phyloP scores from a whole-genome alignment of 257 asterid genomes.

The Solanum medicagineum region DNA sequence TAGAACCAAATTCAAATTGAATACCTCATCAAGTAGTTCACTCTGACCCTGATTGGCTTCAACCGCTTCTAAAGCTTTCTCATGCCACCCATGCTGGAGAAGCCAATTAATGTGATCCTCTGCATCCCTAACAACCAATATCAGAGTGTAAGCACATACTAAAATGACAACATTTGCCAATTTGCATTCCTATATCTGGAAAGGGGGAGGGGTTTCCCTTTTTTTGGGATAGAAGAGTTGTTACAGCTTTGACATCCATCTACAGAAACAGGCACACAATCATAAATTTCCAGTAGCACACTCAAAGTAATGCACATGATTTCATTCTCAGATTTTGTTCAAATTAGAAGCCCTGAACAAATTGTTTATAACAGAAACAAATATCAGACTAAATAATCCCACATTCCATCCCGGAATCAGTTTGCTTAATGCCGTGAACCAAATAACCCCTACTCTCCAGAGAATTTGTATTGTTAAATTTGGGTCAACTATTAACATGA shows the following conservation, averaged over 20 bases:
- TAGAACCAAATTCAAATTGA: neutral
- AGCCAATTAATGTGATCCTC: conserved; percentile 99
- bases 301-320: neutral
- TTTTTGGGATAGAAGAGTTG: neutral
- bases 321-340: neutral
- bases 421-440: neutral
- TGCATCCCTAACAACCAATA: conserved; percentile 63
- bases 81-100: conserved; percentile 91
- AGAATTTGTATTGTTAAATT: neutral
- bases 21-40: conserved; percentile 95
- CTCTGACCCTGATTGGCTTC: conserved; percentile 95
- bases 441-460: neutral
- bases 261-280: neutral
- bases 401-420: too few relatives aligned
- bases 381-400: too few relatives aligned
- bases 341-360: neutral
- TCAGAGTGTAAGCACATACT: conserved; percentile 1
- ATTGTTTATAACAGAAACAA: too few relatives aligned
- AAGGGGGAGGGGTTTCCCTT: neutral
- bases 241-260: neutral
- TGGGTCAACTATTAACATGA: neutral
- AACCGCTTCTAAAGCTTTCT: conserved; percentile 94
- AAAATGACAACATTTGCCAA: neutral
- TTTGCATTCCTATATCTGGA: neutral
- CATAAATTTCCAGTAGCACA: neutral